Base-by-base conservation (phyloP, 306 rosid species). In the Pachyrhizus erosus region DNA sequence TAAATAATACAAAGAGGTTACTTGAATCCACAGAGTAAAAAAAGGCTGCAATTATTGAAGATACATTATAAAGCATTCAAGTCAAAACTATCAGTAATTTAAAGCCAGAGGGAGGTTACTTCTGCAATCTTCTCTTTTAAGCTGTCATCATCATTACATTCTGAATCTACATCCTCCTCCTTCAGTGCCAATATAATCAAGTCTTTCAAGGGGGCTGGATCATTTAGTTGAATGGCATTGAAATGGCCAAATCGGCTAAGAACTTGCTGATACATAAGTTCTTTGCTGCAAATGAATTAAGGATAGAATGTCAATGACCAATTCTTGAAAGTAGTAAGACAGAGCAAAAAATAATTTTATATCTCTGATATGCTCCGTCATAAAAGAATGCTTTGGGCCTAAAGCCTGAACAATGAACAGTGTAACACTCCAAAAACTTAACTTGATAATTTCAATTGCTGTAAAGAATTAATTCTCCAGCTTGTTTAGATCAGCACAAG, bases 241-340 rank as follows among this genome's bases (percentile, higher is more conserved):
- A 91, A 92, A 85, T 92, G 96, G 34, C 88, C 88, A 86, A 96
- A 93, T 51, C 96, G 94, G 71, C 87, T 90, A 75, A 93, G 80
- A 85, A 89, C 99, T 89, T 96, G 99, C 87, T 95, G 97, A 77
- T 95, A 95, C 94, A 95, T 95, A 72, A 95, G 98, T 87, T 95
- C 99, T 88, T 95, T 88, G 89, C 98, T 95, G 92, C 77, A 91
- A 73, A 70, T 67, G 62, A 51, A 86, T 61, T 49, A 73, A 80
- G 74, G 67, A 80, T 40, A 40, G 17, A 54, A 61, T 80, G 51
- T 60, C 80, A 74, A 52, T 18, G 42, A 78, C 51, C 42, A 65
- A 64, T 72, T 49, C 78, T 21, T n/a, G 34, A 23, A 13, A 57
- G 34, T 52, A 49, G 20, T 52, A 5, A 51, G 42, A 55, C 9